Conservation (phyloP, 257 asterid species). For the Solanum pennellii region DNA sequence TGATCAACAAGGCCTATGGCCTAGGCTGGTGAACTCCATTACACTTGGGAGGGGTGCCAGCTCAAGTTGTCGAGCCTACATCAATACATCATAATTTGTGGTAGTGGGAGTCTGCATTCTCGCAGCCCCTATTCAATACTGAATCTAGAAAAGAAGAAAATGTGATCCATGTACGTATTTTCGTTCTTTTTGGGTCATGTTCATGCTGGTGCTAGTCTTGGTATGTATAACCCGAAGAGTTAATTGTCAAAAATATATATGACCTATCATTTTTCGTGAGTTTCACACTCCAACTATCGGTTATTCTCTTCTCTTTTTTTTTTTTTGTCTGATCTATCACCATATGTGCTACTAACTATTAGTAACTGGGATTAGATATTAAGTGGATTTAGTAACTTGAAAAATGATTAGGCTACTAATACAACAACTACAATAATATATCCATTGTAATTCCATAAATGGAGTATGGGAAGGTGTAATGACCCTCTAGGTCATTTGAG, state of each 20-base stretch:
- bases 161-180: not conserved
- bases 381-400: not conserved
- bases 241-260: no score
- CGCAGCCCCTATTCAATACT: not conserved
- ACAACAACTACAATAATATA: no score
- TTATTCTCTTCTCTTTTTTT: no score
- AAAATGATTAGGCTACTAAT: no score
- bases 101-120: not conserved
- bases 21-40: slow-evolving; percentile 21
- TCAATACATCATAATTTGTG: slow-evolving; percentile 11
- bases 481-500: not conserved
- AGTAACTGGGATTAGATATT: not conserved
- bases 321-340: not conserved
- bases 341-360: not conserved
- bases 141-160: not conserved
- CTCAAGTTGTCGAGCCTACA: slow-evolving; percentile 23
- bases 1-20: slow-evolving; percentile 15
- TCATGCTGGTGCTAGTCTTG: not conserved
- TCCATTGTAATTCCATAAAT: no score
- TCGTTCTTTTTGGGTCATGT: not conserved
- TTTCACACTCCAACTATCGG: not conserved
- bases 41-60: slow-evolving; percentile 19
- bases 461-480: not conserved
- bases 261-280: not conserved
- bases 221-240: not conserved